Evolutionary conservation across 208 protist genomes (phyloP), one percentile per base, ranked within the genome.

Genomic region (Leishmania martiniquensis): DNA sequence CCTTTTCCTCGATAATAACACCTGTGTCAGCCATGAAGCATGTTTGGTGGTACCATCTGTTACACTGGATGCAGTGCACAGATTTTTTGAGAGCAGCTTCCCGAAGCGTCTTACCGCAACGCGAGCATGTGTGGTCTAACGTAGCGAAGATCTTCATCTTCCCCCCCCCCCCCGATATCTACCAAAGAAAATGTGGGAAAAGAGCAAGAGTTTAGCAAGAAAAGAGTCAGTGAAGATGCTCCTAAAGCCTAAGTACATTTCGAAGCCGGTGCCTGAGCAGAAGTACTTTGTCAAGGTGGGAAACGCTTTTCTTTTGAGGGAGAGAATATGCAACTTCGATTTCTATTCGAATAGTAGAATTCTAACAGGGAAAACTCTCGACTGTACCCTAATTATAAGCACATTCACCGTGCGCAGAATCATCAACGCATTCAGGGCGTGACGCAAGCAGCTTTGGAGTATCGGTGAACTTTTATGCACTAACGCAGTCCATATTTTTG

Each of bases 11-110:
- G 22, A 69, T 62, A 22, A 60, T 70, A 32, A 84, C 45, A 52
- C 86, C 90, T 12, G 81, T 88, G 22, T 94, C 87, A 20, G 78
- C 71, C 59, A 91, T 78, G 78, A 85, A 94, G 70, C 87, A 92
- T 34, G 76, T 87, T 71, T 54, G 75, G 63, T 92, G 86, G 69
- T 83, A 94, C 47, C 37, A 49, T 55, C 70, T 51, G n/a, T 54
- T 34, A 54, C 85, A 91, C 25, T 15, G 13, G 1, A 63, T 57
- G 70, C 89, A 91, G 6, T 69, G 59, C 9, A 80, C 52, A 22
- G 52, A 32, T 57, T 67, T 73, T 47, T 66, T 72, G 42, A 74
- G 34, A 17, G 66, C 3, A 45, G 44, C 42, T 6, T 51, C 47
- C 0, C 20, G 17, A 45, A 79, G 9, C 4, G 6, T 6, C 62